A percentile compares a stretch with the other conserved stretches of the same genome.
phyloP scores from a whole-genome alignment of 2,329 filamentous ascomycete species.

The Cercospora sp. region DNA sequence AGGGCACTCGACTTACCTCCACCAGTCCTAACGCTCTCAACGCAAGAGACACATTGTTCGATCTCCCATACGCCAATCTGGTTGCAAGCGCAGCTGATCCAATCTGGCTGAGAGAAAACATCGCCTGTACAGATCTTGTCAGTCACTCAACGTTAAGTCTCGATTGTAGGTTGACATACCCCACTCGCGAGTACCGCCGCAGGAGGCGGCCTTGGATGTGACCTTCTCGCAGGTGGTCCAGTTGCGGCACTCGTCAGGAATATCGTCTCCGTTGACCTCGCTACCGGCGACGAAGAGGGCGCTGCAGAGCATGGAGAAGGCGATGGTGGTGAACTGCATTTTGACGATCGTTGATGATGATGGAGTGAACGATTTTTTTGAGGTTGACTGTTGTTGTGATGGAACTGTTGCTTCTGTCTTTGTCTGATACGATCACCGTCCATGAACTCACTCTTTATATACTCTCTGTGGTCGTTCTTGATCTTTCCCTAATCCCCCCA shows the following conservation, averaged over 20 bases:
- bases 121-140: background rate
- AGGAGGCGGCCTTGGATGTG: background rate
- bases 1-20: too few relatives aligned
- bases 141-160: background rate
- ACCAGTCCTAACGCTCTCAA: too few relatives aligned
- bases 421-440: background rate
- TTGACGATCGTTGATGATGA: background rate
- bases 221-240: too few relatives aligned
- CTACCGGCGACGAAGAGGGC: background rate
- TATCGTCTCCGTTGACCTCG: constrained; percentile 8
- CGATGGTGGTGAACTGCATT: constrained; percentile 3
- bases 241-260: background rate
- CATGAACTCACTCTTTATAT: background rate
- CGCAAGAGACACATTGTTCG: too few relatives aligned
- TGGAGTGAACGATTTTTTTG: background rate
- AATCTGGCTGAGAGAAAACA: background rate
- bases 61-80: background rate
- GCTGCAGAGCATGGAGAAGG: constrained; percentile 4
- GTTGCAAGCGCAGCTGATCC: background rate
- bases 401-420: background rate
- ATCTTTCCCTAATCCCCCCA: background rate
- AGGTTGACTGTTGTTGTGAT: background rate
- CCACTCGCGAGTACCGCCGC: background rate
- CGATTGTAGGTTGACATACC: background rate
- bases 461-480: background rate